Base-by-base conservation (phyloP, 2,329 filamentous ascomycete genomes). In the Apiospora malaysiana region DNA sequence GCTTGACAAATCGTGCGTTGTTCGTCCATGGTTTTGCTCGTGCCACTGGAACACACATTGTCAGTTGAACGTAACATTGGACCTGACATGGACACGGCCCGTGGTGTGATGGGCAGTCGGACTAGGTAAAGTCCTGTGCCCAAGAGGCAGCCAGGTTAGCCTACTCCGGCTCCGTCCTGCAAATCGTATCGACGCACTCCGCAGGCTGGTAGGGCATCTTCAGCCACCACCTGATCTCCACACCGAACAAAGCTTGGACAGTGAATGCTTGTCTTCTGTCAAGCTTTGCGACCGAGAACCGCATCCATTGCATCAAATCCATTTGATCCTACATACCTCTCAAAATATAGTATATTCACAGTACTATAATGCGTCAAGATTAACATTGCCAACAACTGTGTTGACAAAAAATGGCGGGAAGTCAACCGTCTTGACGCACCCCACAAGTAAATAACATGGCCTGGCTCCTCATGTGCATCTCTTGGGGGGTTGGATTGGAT, bases 401-500 rank as follows among this genome's bases (percentile, higher is more conserved):
- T n/a, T n/a, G 21, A 14, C 16, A 9, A 0, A 32, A 40, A 40
- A n/a, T 63, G 56, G 56, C 56, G 56, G 56, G 56, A 63, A 18
- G 12, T 18, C 56, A 18, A n/a, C 32, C 56, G 10, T 40, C 32
- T 40, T 40, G 51, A 59, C 21, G 16, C 51, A 59, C 51, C 27
- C 51, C 51, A 59, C 27, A 37, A 59, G 51, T 18, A 21, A 10
- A 59, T 8, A 59, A 37, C 21, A 59, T 59, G 51, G 25, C 27
- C 51, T 59, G 51, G 37, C n/a, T n/a, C 51, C 51, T 59, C 51
- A 59, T 59, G 51, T 59, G 27, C 25, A 32, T 59, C 51, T 32
- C 51, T 21, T 59, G 51, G 51, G 51, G 21, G 51, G 51, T 37
- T 59, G 56, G 56, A 63, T 63, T 63, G 18, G 42, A 3, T 37